A percentile compares a stretch with the other conserved stretches of the same genome.
These are phyloP conservation scores for Aspergillus fumigatus DNA, from an alignment of 2,329 filamentous ascomycete genomes.

Conservation along the genomic window DNA sequence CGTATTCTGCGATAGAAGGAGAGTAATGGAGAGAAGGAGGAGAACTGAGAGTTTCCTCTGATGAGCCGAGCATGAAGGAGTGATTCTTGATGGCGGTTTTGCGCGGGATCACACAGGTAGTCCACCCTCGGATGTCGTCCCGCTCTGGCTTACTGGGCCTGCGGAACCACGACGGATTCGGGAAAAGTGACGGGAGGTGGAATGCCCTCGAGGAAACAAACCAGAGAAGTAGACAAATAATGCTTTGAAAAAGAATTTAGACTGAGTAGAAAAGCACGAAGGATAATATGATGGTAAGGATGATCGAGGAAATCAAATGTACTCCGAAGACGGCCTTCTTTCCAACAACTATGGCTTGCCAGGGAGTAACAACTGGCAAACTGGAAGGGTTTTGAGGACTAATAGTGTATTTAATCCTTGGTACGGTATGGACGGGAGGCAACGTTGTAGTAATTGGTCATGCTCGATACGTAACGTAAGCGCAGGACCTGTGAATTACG, in stretches of 20 bases:
- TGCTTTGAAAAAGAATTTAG: neutral
- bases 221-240: constrained; percentile 1
- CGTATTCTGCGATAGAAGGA: constrained; percentile 43
- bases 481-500: neutral
- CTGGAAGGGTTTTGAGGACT: constrained; percentile 2
- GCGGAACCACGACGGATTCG: constrained; percentile 28
- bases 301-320: neutral
- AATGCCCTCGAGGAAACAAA: neutral
- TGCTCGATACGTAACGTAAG: neutral
- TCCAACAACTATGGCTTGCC: neutral
- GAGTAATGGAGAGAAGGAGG: constrained; percentile 50
- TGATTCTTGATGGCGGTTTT: constrained; percentile 29
- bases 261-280: neutral
- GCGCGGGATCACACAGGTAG: constrained; percentile 25
- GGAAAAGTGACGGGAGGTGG: constrained; percentile 25
- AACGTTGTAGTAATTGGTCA: neutral
- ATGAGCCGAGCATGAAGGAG: constrained; percentile 51
- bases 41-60: constrained; percentile 35
- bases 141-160: constrained; percentile 24
- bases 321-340: neutral
- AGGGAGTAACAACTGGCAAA: neutral
- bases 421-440: neutral
- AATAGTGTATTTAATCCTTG: neutral
- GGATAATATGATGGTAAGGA: neutral
- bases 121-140: constrained; percentile 37